Evolutionary conservation across 2,329 filamentous ascomycete genomes (phyloP).

Genomic region (Echinosphaeria canescens): DNA sequence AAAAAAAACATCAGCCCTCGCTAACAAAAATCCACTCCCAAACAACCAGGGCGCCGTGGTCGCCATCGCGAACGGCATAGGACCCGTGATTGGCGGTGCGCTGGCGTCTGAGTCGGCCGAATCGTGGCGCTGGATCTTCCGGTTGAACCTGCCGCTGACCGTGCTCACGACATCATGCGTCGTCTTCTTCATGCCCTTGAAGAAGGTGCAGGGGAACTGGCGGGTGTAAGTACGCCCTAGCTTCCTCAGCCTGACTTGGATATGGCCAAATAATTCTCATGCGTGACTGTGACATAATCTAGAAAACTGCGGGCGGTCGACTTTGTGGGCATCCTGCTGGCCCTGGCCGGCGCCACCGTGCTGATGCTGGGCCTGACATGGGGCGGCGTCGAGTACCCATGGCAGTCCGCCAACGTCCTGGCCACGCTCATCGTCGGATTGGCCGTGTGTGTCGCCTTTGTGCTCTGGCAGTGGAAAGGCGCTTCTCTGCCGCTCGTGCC

Average conservation of each 20-base stretch:
- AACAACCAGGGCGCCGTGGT: conserved; percentile 26
- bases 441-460: conserved; percentile 21
- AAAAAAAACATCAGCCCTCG: too few relatives aligned
- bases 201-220: conserved; percentile 29
- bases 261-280: background rate
- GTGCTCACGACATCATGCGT: conserved; percentile 21
- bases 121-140: conserved; percentile 30
- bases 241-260: too few relatives aligned
- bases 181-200: conserved; percentile 32
- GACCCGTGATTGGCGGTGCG: conserved; percentile 28
- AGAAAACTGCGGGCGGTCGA: conserved; percentile 27
- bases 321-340: conserved; percentile 22
- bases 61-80: conserved; percentile 29
- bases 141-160: conserved; percentile 29
- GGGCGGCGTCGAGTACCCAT: conserved; percentile 35
- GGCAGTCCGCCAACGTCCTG: conserved; percentile 31
- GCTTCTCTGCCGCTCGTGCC: conserved; percentile 24
- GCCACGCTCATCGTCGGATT: conserved; percentile 27
- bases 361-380: conserved; percentile 29
- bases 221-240: conserved; percentile 10
- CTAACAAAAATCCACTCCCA: too few relatives aligned
- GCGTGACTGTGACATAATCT: too few relatives aligned
- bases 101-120: conserved; percentile 20
- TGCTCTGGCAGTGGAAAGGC: conserved; percentile 28
- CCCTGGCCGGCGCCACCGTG: conserved; percentile 20